Conservation (phyloP, 2,329 filamentous ascomycete genomes). For the Colletotrichum acutatum region DNA sequence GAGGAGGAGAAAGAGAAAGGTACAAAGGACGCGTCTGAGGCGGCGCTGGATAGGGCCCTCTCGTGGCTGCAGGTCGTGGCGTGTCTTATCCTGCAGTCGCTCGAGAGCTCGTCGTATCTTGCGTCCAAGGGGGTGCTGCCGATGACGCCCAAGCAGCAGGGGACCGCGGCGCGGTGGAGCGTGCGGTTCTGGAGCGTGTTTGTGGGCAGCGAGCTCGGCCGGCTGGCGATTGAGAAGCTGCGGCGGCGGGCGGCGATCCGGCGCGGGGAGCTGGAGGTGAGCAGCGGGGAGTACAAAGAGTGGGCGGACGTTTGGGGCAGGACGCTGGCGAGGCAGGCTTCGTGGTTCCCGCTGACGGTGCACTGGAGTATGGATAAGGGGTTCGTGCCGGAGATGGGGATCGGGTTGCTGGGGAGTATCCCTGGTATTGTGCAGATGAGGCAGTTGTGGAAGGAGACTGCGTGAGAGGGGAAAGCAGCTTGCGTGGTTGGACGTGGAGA, state of each 20-base stretch:
- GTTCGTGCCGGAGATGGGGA: conserved; percentile 51
- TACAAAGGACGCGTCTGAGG: conserved; percentile 48
- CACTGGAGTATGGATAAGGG: conserved; percentile 84
- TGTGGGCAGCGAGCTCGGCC: conserved; percentile 79
- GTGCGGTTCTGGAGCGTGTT: conserved; percentile 84
- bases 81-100: conserved; percentile 77
- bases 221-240: conserved; percentile 64
- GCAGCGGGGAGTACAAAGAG: conserved; percentile 54
- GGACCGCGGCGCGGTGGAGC: conserved; percentile 75
- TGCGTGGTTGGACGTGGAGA: background rate
- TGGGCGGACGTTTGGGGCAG: conserved; percentile 69
- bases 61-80: conserved; percentile 75
- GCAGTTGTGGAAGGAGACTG: conserved; percentile 56
- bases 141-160: conserved; percentile 66
- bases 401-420: conserved; percentile 56
- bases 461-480: conserved; percentile 20
- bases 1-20: conserved; percentile 43
- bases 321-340: conserved; percentile 74
- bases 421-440: conserved; percentile 58
- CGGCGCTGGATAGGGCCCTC: conserved; percentile 60
- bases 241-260: conserved; percentile 44
- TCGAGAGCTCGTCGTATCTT: conserved; percentile 88
- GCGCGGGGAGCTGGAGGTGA: conserved; percentile 42
- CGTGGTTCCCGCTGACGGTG: conserved; percentile 84
- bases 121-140: conserved; percentile 76